A percentile compares a stretch with the other conserved stretches of the same genome.
Evolutionary conservation across 108 stramenopile genomes (phyloP).

Genomic region (Cylindrotheca fusiformis): DNA sequence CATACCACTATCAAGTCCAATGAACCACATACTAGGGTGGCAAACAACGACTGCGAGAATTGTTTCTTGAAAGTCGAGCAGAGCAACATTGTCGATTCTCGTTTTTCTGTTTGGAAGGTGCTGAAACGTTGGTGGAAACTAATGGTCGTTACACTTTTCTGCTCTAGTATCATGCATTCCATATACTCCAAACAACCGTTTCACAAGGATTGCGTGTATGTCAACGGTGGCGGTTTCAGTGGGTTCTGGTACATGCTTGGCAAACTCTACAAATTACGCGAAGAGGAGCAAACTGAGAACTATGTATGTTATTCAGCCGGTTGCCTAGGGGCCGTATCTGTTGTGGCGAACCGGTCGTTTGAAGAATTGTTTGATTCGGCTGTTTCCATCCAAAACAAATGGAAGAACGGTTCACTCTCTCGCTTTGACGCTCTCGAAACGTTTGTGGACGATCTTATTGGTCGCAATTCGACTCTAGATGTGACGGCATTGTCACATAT

Average conservation of each 20-base stretch:
- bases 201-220: slow-evolving; percentile 38
- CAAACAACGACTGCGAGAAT: too few species aligned
- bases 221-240: slow-evolving; percentile 70
- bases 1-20: too few species aligned
- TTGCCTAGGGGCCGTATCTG: slow-evolving; percentile 59
- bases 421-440: slow-evolving; percentile 50
- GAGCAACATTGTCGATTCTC: too few species aligned
- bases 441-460: slow-evolving; percentile 56
- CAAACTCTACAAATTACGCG: slow-evolving; percentile 26
- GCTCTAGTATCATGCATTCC: neutral
- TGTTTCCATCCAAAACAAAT: slow-evolving; percentile 33
- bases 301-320: slow-evolving; percentile 63
- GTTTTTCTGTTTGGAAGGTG: too few species aligned
- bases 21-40: too few species aligned
- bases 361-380: slow-evolving; percentile 41
- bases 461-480: neutral
- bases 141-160: neutral
- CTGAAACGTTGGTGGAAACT: neutral
- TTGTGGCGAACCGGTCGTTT: slow-evolving; percentile 15
- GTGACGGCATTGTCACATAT: neutral
- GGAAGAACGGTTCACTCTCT: slow-evolving; percentile 43
- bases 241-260: slow-evolving; percentile 79
- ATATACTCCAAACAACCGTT: neutral
- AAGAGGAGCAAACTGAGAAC: neutral
- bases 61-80: too few species aligned